Evolutionary conservation across 352 stramenopile genomes (phyloP), one percentile per base, ranked within the genome.

Genomic region (Globisporangium sylvaticum): DNA sequence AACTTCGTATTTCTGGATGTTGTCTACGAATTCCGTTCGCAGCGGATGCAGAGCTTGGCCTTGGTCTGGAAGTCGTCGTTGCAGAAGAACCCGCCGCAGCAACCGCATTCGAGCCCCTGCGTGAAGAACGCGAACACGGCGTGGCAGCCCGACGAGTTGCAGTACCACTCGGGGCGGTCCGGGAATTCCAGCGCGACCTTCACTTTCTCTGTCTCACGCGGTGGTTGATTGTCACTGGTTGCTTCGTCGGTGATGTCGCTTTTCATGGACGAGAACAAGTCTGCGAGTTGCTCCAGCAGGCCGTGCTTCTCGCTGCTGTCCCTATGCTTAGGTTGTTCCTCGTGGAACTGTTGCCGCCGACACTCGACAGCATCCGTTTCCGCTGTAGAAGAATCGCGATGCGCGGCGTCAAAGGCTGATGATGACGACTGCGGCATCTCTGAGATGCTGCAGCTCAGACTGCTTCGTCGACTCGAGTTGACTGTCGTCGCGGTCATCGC

Each of bases 141-240:
- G 66, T 91, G 83, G 62, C 85, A 93, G 3, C 76, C 62, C 1
- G 57, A 44, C 10, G 78, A 74, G 57, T 93, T 91, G 73, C 85
- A 93, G 58, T 91, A 93, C 85, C 85, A 93, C 61, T 75, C 69
- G 15, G 85, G 83, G 0, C 80, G 73, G 64, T 89, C 76, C 0
- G 85, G 80, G 37, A 93, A 90, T 57, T 82, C 69, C 0, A 89
- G 69, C 10, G 39, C 66, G 34, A 62, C 15, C 22, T 64, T 34
- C 42, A 75, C 53, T 22, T 39, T 58, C 25, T 62, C 54, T 4
- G 50, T n/a, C 37, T 57, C 27, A 4, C 1, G 18, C 3, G 46
- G 3, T 50, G 18, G 42, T 15, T 56, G 29, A 8, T 42, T 55
- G 65, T 25, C 61, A 18, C 34, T 62, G 24, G n/a, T 66, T 31